Evolutionary conservation across 805 yeast genomes (phyloP).

Genomic region (Yamadazyma nakazawae): DNA sequence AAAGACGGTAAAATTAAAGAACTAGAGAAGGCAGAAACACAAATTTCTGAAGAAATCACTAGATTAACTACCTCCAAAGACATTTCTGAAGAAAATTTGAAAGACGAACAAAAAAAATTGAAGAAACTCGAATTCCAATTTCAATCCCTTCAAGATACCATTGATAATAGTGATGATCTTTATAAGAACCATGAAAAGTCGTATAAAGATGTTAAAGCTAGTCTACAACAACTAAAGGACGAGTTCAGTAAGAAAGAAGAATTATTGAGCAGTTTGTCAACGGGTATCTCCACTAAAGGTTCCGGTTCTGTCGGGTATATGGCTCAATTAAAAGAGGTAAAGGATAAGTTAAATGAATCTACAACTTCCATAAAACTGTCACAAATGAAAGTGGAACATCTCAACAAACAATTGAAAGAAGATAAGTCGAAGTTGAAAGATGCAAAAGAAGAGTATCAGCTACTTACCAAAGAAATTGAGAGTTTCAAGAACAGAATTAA

Average conservation of each 20-base stretch:
- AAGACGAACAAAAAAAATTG: slow-evolving; percentile 48
- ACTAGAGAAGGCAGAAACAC: slow-evolving; percentile 56
- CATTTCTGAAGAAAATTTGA: slow-evolving; percentile 52
- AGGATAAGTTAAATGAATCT: slow-evolving; percentile 50
- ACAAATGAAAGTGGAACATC: slow-evolving; percentile 54
- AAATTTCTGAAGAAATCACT: slow-evolving; percentile 59
- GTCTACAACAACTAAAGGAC: slow-evolving; percentile 45
- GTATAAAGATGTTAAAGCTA: slow-evolving; percentile 42
- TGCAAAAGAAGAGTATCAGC: slow-evolving; percentile 50
- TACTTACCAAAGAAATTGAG: slow-evolving; percentile 42
- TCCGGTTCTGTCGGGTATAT: slow-evolving; percentile 71
- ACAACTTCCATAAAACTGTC: slow-evolving; percentile 57
- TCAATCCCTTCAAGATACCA: slow-evolving; percentile 25
- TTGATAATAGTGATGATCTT: slow-evolving; percentile 32
- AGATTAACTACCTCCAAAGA: slow-evolving; percentile 64
- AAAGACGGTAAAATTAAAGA: slow-evolving; percentile 60
- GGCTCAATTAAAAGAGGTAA: slow-evolving; percentile 64
- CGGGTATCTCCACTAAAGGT: slow-evolving; percentile 88
- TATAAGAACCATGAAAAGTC: slow-evolving; percentile 43
- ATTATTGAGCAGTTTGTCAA: slow-evolving; percentile 71
- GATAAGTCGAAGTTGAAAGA: slow-evolving; percentile 47
- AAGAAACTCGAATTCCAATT: slow-evolving; percentile 31
- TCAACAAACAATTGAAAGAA: slow-evolving; percentile 49
- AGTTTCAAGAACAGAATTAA: slow-evolving; percentile 36
- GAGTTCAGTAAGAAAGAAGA: slow-evolving; percentile 66